Evolutionary conservation across 2,329 filamentous ascomycete genomes (phyloP), one percentile per base, ranked within the genome.

Genomic region (Clonostachys rhizophaga): DNA sequence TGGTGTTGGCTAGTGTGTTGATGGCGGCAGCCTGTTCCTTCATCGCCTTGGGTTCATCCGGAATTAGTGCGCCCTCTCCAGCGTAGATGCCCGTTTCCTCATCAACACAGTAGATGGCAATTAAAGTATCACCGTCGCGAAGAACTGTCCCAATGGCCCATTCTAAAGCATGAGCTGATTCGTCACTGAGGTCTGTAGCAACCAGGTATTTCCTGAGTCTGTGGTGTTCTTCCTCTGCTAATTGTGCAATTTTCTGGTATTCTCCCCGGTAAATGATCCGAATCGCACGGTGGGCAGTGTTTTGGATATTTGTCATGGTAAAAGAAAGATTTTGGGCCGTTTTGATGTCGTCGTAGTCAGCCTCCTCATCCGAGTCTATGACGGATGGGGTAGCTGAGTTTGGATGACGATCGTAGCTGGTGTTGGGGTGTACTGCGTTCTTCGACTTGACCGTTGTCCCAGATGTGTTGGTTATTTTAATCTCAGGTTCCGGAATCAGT

Each of bases 141-240:
- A 99, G 75, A 6, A 97, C 91, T 0, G 92, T 97, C 8, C 94
- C 94, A 47, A 99, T 91, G 0, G 92, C 94, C 94, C 94, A 99
- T 65, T 99, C 94, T 34, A 99, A 75, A 2, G 94, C 94, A 64
- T 97, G 95, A 7, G 89, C 89, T 5, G 92, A 91, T 69, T 99
- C 94, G 36, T 94, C 89, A 55, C 91, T 96, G 5, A 97, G 72
- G 65, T 99, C 94, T 0, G 90, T 96, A 4, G 94, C 92, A n/a
- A 96, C 91, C 14, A 99, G 72, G 62, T 97, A 99, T 58, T 94
- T 95, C 46, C 94, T 81, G 50, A 92, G 80, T 46, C 88, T 82
- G 44, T 88, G 83, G 44, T 89, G 78, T 45, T 90, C 89, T 12
- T 89, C 86, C 48, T 91, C 84, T 0, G 88, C 88, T 58, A 91